A percentile compares a stretch with the other conserved stretches of the same genome.
Evolutionary conservation across 1,284 basidiomycete genomes (phyloP).

Genomic region (Rhodotorula sp.): DNA sequence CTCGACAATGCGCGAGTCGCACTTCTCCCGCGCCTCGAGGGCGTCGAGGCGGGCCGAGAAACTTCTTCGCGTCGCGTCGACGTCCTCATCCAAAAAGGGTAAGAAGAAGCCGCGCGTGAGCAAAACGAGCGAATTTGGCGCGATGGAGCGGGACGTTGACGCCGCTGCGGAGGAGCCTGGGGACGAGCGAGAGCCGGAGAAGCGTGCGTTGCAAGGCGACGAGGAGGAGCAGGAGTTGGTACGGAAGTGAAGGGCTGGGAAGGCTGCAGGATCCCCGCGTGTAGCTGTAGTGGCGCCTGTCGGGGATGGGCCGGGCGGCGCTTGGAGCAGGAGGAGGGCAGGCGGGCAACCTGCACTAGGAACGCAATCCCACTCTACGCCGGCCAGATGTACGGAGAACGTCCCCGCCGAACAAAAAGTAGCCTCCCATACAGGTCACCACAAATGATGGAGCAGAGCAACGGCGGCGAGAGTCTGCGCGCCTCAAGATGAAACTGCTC

Average conservation of each 20-base stretch:
- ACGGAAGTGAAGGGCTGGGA: background rate
- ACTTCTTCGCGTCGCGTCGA: background rate
- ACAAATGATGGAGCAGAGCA: too few relatives aligned
- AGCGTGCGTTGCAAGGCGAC: background rate
- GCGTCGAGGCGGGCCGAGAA: background rate
- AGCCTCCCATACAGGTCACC: too few relatives aligned
- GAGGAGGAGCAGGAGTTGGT: background rate
- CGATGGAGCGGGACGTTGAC: constrained; percentile 16
- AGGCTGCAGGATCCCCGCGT: background rate
- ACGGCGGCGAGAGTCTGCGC: too few relatives aligned
- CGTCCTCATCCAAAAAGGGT: background rate
- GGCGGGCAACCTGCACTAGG: too few relatives aligned
- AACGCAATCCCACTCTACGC: too few relatives aligned
- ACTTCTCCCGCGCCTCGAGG: constrained; percentile 28
- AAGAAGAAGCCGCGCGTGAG: constrained; percentile 17
- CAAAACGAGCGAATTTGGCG: constrained; percentile 21
- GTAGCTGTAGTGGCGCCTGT: too few relatives aligned
- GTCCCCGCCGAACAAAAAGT: too few relatives aligned
- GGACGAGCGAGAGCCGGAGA: background rate
- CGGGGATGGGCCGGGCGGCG: too few relatives aligned
- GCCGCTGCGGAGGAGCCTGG: background rate
- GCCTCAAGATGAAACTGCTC: too few relatives aligned
- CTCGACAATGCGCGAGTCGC: constrained; percentile 24
- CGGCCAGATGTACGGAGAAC: too few relatives aligned
- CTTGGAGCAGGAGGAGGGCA: too few relatives aligned